phyloP scores from a whole-genome alignment of 1,284 basidiomycete species.

The Melanopsichium pennsylvanicum region DNA sequence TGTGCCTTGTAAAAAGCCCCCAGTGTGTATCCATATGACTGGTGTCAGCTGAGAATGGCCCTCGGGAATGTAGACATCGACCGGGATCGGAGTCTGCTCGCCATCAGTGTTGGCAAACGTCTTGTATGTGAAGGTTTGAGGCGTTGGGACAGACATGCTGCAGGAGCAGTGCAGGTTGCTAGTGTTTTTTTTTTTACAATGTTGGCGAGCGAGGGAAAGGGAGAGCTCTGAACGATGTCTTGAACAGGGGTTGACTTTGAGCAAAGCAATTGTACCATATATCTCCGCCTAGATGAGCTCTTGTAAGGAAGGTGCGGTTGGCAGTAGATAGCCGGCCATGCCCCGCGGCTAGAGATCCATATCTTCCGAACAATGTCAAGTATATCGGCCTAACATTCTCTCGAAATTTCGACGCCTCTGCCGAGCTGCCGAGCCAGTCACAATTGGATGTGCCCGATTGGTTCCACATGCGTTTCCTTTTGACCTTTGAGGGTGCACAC shows the following conservation, averaged over 20 bases:
- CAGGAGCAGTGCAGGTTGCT: too few relatives aligned
- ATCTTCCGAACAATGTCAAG: too few relatives aligned
- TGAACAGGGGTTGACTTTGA: too few relatives aligned
- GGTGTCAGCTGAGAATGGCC: conserved; percentile 24
- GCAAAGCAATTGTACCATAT: too few relatives aligned
- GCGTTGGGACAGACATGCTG: conserved; percentile 19
- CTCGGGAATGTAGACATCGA: conserved; percentile 49
- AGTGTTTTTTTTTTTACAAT: too few relatives aligned
- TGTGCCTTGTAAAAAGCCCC: conserved; percentile 52
- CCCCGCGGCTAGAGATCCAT: conserved; percentile 17
- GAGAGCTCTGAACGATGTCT: too few relatives aligned
- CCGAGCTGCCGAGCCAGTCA: conserved; percentile 17
- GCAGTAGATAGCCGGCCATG: conserved; percentile 16
- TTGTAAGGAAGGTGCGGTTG: too few relatives aligned
- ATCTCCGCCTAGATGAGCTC: too few relatives aligned
- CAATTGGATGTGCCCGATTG: conserved; percentile 17
- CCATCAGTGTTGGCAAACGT: conserved; percentile 41
- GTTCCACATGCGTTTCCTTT: neutral
- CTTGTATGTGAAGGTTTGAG: conserved; percentile 49
- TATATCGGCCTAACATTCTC: too few relatives aligned
- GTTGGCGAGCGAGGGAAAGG: too few relatives aligned
- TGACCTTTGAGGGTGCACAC: too few relatives aligned
- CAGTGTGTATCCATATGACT: conserved; percentile 51
- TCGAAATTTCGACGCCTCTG: too few relatives aligned
- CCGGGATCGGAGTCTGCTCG: conserved; percentile 30